Base-by-base conservation (phyloP, 2,329 filamentous ascomycete species). In the Fusarium zealandicum region DNA sequence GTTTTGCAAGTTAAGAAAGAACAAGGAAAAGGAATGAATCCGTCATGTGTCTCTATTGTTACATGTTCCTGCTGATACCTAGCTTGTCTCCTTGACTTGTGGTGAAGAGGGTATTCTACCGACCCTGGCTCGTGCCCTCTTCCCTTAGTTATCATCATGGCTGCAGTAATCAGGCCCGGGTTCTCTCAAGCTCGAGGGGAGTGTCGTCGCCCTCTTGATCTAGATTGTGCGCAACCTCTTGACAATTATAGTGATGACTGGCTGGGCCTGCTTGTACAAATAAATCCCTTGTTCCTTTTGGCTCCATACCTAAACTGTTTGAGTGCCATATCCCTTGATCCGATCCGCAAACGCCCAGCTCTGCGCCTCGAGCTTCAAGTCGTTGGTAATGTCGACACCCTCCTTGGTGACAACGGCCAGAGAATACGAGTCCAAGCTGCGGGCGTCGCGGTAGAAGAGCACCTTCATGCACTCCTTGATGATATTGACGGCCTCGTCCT, bases 401-500 rank as follows among this genome's bases (percentile, higher is more conserved):
- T 92, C 90, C 77, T 92, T 90, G 50, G 90, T 95, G 51, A 99
- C 83, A 48, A 98, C 83, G 16, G 93, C 93, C 72, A 98, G 88
- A 63, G 90, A 95, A 80, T 97, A 99, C 66, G 84, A 83, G 77
- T 97, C 92, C 77, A 95, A 78, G 78, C 90, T 96, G 75, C 95
- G 87, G 37, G 95, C 95, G 77, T 99, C 95, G 69, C 95, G 86
- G 82, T 99, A 99, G 81, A 90, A 99, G 57, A 99, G 82, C 46
- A 98, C 93, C 84, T 98, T 98, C 90, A 99, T 93, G 77, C 92
- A 96, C 78, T 96, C 90, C 80, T 90, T 90, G 71, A 99, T 78
- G 33, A 92, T 84, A 53, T 88, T 80, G 57, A 97, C 81, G 41
- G 95, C 95, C 72, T 90, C 76, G 69, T 97, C 93, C 72, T 86